A percentile compares a stretch with the other conserved stretches of the same genome.
Evolutionary conservation across 108 stramenopile species (phyloP).

Genomic region (Schizochytrium sp.): DNA sequence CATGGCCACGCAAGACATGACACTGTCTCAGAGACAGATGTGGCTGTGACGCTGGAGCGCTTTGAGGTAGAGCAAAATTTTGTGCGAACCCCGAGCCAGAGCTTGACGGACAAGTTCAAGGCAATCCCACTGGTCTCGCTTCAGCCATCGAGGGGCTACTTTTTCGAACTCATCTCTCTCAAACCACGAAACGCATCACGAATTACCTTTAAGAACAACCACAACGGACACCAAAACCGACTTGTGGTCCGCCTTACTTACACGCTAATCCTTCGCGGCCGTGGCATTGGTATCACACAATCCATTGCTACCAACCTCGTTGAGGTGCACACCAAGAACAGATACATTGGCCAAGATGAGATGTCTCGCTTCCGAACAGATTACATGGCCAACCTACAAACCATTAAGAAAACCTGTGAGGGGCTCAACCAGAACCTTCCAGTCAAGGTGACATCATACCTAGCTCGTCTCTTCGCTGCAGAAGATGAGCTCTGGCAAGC

Average conservation of each 20-base stretch:
- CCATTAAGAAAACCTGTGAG: conserved; percentile 40
- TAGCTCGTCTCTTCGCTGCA: background rate
- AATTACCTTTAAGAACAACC: conserved; percentile 44
- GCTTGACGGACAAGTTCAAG: conserved; percentile 20
- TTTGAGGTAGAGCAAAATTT: conserved; percentile 39
- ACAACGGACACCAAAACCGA: conserved; percentile 17
- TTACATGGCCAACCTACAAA: conserved; percentile 12
- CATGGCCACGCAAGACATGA: background rate
- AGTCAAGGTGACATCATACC: conserved; percentile 26
- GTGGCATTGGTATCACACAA: conserved; percentile 10
- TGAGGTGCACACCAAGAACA: conserved; percentile 14
- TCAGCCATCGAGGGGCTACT: conserved; percentile 21
- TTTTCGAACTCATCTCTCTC: background rate
- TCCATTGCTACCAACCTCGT: conserved; percentile 18
- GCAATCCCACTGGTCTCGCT: conserved; percentile 19
- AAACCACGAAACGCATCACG: conserved; percentile 21
- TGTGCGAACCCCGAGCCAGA: conserved; percentile 22
- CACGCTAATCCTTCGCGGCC: conserved; percentile 30
- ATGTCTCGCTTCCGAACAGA: conserved; percentile 25
- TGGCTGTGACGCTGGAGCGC: conserved; percentile 40
- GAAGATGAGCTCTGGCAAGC: conserved; percentile 39
- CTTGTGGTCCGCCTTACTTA: conserved; percentile 32
- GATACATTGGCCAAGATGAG: background rate
- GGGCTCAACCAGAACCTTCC: conserved; percentile 15
- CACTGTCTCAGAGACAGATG: background rate